phyloP scores from a whole-genome alignment of 2,329 filamentous ascomycete genomes.

The Aspergillus melleus region DNA sequence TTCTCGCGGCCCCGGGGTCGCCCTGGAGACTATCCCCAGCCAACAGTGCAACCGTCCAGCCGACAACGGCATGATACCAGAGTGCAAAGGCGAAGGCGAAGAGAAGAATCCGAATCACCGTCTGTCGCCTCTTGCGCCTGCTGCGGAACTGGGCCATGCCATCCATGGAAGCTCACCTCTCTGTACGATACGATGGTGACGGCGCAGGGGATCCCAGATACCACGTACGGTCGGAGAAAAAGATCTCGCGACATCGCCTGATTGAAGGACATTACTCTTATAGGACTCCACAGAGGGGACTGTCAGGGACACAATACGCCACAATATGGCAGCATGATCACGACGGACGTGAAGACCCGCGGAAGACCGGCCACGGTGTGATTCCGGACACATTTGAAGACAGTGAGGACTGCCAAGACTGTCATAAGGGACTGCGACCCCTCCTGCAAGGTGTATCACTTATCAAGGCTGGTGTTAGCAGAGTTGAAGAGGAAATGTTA shows the following conservation, averaged over 20 bases:
- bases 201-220: background rate
- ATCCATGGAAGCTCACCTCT: background rate
- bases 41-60: background rate
- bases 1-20: background rate
- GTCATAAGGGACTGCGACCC: background rate
- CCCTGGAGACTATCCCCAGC: background rate
- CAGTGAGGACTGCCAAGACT: background rate
- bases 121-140: background rate
- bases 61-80: background rate
- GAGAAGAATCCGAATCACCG: background rate
- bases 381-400: background rate
- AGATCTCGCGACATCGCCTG: background rate
- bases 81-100: background rate
- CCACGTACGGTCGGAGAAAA: background rate
- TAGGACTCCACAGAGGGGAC: background rate
- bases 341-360: background rate
- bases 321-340: background rate
- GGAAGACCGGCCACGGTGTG: background rate
- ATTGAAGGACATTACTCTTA: background rate
- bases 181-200: background rate
- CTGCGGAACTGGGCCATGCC: background rate
- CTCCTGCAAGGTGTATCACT: background rate
- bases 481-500: background rate
- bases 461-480: no score
- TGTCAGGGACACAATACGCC: background rate